A percentile compares a stretch with the other conserved stretches of the same genome.
Conservation (phyloP, 2,329 filamentous ascomycete species). For the Colletotrichum tabaci region DNA sequence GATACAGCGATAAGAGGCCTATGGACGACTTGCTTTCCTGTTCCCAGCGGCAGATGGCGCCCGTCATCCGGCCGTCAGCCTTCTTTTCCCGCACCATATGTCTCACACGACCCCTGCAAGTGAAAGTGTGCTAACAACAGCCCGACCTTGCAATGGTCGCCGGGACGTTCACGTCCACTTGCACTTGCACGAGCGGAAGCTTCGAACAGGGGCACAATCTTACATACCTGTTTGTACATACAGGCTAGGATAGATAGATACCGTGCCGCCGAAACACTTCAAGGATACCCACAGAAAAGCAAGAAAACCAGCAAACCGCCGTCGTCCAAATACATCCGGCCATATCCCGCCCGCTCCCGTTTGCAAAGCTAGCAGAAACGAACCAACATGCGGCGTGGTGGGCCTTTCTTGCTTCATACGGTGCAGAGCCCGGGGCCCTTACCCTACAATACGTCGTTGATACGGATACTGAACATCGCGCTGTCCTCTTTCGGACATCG, state of each 20-base stretch:
- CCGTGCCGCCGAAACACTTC: slow-evolving; percentile 9
- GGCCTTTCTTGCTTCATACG: slow-evolving; percentile 4
- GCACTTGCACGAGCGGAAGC: slow-evolving; percentile 8
- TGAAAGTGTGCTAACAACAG: slow-evolving; percentile 8
- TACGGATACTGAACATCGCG: not conserved
- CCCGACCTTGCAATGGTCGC: slow-evolving; percentile 2
- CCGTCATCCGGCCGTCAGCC: slow-evolving; percentile 28
- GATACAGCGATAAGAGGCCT: not conserved
- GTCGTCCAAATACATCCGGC: not conserved
- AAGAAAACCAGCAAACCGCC: slow-evolving; percentile 16
- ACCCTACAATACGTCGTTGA: slow-evolving; percentile 7
- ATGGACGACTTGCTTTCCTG: not conserved
- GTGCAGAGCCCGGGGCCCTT: slow-evolving; percentile 6
- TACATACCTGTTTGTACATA: slow-evolving; percentile 22
- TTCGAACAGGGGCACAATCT: slow-evolving; percentile 30
- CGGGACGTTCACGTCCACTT: not conserved
- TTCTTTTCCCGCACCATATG: slow-evolving; percentile 1
- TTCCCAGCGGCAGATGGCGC: slow-evolving; percentile 6
- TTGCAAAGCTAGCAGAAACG: not conserved
- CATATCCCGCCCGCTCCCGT: not conserved
- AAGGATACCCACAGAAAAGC: slow-evolving; percentile 26
- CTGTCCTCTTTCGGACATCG: not conserved
- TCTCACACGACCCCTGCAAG: slow-evolving; percentile 12
- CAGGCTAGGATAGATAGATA: not conserved
- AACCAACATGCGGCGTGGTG: not conserved